Evolutionary conservation across 305 asterid species (phyloP), one percentile per base, ranked within the genome.

Genomic region (Salvia sclarea): DNA sequence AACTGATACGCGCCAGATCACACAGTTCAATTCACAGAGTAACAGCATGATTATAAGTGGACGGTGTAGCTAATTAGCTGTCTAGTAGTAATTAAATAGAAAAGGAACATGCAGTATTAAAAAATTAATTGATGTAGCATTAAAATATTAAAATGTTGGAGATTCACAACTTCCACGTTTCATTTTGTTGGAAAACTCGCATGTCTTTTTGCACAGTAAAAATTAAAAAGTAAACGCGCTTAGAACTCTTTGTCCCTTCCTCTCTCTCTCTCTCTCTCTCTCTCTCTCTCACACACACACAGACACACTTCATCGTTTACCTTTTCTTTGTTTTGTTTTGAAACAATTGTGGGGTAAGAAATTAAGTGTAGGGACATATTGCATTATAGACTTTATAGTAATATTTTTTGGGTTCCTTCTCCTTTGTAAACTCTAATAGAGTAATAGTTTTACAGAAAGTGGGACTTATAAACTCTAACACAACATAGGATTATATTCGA

Each of bases 141-240:
- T n/a, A n/a, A 25, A 25, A 17, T 61, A 13, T 12, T 38, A 59
- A 61, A 43, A 61, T 43, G n/a, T 61, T 44, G 56, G 31, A 16
- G 53, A 35, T n/a, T 37, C 80, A 71, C 74, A 53, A 43, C 63
- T 71, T 76, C 40, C 77, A 76, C 80, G 80, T 76, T 75, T 45
- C 30, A 24, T 24, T 30, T 21, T 8, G 6, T 8, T 28, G 8
- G 44, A 21, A 6, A 20, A 8, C 37, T 45, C 22, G 50, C 25
- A 10, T 61, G 44, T n/a, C 6, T 8, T 16, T 35, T 5, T n/a
- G 24, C 61, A 33, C 33, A 69, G 8, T 70, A 6, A 30, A 30
- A 30, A 30, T 41, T 43, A 54, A 43, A 68, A 53, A n/a, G 59
- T 53, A 52, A 41, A 43, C 66, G 66, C 66, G 35, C 22, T n/a